Evolutionary conservation across 2,329 filamentous ascomycete species (phyloP), one percentile per base, ranked within the genome.

Genomic region (Chaetomium strumarium): DNA sequence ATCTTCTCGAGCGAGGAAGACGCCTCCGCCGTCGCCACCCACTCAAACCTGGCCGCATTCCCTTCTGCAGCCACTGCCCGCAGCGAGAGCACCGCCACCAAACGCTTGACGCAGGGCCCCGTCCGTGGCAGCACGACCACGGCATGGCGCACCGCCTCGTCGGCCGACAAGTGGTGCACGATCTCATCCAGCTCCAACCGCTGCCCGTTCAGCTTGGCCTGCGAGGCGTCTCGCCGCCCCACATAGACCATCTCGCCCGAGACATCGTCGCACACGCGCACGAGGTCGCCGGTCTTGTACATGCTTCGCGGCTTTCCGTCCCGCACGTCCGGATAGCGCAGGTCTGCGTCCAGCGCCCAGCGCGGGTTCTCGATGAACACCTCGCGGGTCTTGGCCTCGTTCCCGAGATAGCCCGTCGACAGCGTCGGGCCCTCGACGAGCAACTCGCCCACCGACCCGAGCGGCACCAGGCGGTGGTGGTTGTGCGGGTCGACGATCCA

Each of bases 271-370:
- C 56, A 60, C 19, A 62, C 51, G 36, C 59, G 59, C 10, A 62
- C 59, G 12, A 56, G 48, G 58, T 5, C 55, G 33, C 73, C 73
- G 0, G 73, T 75, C 51, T 68, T 70, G 58, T 75, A 76, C 20
- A 75, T 53, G 1, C 68, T 63, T 71, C 13, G 83, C 2, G 24
- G 78, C n/a, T n/a, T n/a, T n/a, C n/a, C n/a, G n/a, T 74, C 14
- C 77, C 58, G 85, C 39, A 48, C 39, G 14, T 52, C 50, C 2
- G 44, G n/a, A 33, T 47, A 48, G 19, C 39, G 44, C 39, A 48
- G 9, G 8, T 12, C 16, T 1, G 16, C 30, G 10, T 46, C 42
- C 14, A 55, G 3, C 60, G 59, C 58, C 75, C 73, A 78, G 0
- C 47, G 49, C 1, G 68, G 67, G 33, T 71, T 67, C 17, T 67